Evolutionary conservation across 2,329 filamentous ascomycete species (phyloP), one percentile per base, ranked within the genome.

Genomic region (Scortechinia acanthostroma): DNA sequence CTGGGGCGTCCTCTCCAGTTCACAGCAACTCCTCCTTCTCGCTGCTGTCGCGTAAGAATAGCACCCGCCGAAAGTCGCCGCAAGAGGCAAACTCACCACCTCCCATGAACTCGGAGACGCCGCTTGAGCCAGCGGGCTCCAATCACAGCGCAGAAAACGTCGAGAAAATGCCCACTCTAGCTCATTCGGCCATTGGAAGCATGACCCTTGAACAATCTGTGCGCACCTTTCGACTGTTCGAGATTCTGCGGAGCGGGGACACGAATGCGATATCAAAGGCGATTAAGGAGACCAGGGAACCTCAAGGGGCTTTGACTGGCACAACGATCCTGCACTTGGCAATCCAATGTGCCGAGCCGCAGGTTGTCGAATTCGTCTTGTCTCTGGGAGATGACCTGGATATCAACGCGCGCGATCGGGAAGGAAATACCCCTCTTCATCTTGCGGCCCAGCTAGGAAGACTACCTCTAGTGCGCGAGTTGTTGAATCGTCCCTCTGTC

Each of bases 351-450:
- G 35, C 35, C 35, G 35, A 40, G 35, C 35, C 35, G 10, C 35
- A 40, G 35, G 35, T 40, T 10, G 35, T 40, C 6, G 35, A 40
- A 19, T 40, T 10, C 17, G 35, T 40, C 17, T 19, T 40, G 35
- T 13, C 35, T 19, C 6, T 17, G 6, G 35, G 35, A 17, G 17
- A 40, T 19, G 35, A 40, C 6, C 10, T 94, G 45, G 90, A 97
- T 58, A 70, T 97, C 61, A 98, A 97, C 62, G 83, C 86, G 33
- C 82, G 87, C 49, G 93, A 98, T 65, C 86, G 86, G 53, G 91
- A 97, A 55, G 93, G 93, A 49, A 98, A 97, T 61, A 95, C 91
- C 1, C 84, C 93, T 19, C 76, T 98, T 44, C 91, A 97, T 61
- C 66, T 97, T 28, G 93, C 93, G 5, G 86, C 91, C 22, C 74